Conservation (phyloP, 148 eudicot species). For the Fagopyrum esculentum region DNA sequence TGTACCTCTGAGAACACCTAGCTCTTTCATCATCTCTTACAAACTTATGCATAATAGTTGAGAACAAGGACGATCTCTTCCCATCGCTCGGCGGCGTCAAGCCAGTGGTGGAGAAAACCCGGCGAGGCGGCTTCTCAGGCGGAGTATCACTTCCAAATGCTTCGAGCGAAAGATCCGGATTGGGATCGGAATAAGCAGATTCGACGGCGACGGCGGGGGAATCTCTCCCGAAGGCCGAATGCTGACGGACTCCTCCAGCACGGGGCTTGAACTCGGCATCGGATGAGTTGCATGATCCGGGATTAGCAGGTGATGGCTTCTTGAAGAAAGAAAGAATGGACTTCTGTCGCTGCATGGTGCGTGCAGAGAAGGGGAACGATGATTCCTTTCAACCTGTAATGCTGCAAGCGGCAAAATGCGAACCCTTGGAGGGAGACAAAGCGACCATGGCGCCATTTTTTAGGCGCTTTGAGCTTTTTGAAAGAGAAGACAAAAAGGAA, state of each 20-base stretch:
- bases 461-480: not conserved
- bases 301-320: conserved; percentile 45
- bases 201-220: conserved; percentile 9
- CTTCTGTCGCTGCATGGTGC: conserved; percentile 51
- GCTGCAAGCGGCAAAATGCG: not conserved
- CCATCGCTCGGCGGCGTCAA: conserved; percentile 33
- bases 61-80: conserved; percentile 40
- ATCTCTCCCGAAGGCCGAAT: conserved; percentile 14
- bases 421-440: not conserved
- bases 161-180: conserved; percentile 21
- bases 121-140: conserved; percentile 79
- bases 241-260: conserved; percentile 13
- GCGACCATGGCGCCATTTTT: not conserved
- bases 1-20: conserved; percentile 26
- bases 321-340: conserved; percentile 75
- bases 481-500: too few relatives aligned
- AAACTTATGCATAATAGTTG: conserved; percentile 73
- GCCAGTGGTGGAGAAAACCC: conserved; percentile 24
- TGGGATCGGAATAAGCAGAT: conserved; percentile 3
- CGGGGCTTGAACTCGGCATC: conserved; percentile 9
- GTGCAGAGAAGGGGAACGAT: conserved; percentile 9
- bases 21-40: conserved; percentile 29
- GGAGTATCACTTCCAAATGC: conserved; percentile 71
- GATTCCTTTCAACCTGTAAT: not conserved
- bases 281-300: conserved; percentile 11